A percentile compares a stretch with the other conserved stretches of the same genome.
These are phyloP conservation scores for Rhododendron ferrugineum DNA, from an alignment of 148 eudicot species.

Conservation along the genomic window DNA sequence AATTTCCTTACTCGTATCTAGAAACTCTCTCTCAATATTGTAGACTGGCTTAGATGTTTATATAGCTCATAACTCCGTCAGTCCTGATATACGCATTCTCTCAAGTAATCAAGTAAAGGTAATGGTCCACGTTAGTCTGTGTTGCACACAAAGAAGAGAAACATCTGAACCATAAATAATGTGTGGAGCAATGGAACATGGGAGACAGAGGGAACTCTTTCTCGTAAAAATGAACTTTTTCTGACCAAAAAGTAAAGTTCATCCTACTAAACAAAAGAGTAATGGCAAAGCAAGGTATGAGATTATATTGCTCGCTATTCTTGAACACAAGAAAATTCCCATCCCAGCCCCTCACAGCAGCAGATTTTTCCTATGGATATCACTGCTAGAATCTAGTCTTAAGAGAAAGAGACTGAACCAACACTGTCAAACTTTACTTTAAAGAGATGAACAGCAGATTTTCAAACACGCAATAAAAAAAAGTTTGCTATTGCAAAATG, in stretches of 20 bases:
- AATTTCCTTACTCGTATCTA: not conserved
- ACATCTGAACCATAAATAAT: not conserved
- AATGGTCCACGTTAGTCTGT: not conserved
- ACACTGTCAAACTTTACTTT: not conserved
- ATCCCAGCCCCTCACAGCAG: not conserved
- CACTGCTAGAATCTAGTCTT: not conserved
- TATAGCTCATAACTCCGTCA: not conserved
- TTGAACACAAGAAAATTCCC: not conserved
- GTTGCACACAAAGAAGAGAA: slow-evolving; percentile 1
- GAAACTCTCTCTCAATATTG: not conserved
- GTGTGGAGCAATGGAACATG: not conserved
- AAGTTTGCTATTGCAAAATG: not conserved
- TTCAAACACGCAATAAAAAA: not conserved
- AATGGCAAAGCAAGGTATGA: not conserved
- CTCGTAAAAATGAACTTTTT: not conserved
- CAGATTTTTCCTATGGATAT: not conserved
- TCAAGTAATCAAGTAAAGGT: not conserved
- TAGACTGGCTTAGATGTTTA: not conserved
- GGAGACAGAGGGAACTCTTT: not conserved
- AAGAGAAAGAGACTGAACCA: not conserved
- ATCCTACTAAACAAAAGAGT: not conserved
- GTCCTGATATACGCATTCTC: not conserved
- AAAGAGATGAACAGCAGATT: slow-evolving; percentile 1
- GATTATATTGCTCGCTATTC: not conserved
- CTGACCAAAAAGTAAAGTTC: not conserved